Base-by-base conservation (phyloP, 1,284 basidiomycete genomes). In the Quambalaria eucalypti region DNA sequence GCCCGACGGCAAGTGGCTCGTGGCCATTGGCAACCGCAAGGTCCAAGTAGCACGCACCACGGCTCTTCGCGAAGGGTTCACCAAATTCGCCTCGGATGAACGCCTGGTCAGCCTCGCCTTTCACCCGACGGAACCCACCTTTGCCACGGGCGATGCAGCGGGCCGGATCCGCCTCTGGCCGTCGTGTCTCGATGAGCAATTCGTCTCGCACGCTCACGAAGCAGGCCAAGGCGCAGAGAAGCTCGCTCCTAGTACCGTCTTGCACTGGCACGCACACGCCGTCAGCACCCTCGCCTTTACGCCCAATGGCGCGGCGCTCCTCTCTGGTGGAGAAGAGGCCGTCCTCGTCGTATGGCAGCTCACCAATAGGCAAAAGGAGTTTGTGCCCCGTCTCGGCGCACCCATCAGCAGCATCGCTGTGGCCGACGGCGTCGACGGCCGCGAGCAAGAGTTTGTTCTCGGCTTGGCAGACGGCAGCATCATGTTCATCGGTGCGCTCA, bases 251-350 rank as follows among this genome's bases (percentile, higher is more conserved):
- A 93, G 90, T 0, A 87, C 88, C 1, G 83, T 85, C 4, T 78
- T 96, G 48, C 93, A 97, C 77, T 99, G 95, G 95, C 95, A 99
- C 73, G 87, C 93, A 0, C 92, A 98, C 74, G 84, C 90, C 4
- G 89, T 98, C n/a, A 84, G 87, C 1, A 87, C 88, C 1, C 77
- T 99, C 26, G 80, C 86, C 0, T 99, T 96, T 76, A 89, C 90
- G 0, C 78, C 85, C 1, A 92, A 92, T 63, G 95, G 95, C 12
- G 87, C 90, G 2, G 92, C 96, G 73, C 79, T 99, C 21, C 78
- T 98, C 48, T 95, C 89, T 53, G 95, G 91, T 63, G 95, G 95
- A 44, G 90, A 97, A 75, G 95, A 98, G 77, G 84, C 88, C 31
- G 93, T 96, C 1, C 78, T 98, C 7, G 93, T 98, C 25, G 85